Percentiles rank a stretch among this genome's conserved stretches.
These are phyloP conservation scores for Farysia itapuensis DNA, from an alignment of 1,284 basidiomycete genomes.

Conservation along the genomic window DNA sequence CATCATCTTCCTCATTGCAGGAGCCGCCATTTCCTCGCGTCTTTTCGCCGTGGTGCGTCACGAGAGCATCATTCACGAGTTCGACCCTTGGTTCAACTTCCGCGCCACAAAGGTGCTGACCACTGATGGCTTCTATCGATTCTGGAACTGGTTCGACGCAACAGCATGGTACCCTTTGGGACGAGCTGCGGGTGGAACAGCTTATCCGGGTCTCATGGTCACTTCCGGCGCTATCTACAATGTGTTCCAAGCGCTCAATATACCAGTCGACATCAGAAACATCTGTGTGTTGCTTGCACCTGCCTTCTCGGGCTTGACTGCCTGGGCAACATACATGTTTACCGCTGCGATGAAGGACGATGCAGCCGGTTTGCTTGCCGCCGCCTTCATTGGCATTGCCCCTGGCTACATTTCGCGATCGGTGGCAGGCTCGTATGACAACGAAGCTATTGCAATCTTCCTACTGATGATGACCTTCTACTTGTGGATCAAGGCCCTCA, in stretches of 20 bases:
- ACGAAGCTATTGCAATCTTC: conserved; percentile 99
- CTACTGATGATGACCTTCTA: conserved; percentile 99
- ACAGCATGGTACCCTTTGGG: conserved; percentile 96
- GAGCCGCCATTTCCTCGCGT: conserved; percentile 89
- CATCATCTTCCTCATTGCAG: conserved; percentile 57
- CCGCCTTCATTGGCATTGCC: conserved; percentile 97
- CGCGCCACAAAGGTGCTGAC: conserved; percentile 81
- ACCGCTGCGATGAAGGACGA: conserved; percentile 64
- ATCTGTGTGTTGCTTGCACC: conserved; percentile 96
- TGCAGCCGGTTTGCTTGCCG: conserved; percentile 84
- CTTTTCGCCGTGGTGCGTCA: conserved; percentile 97
- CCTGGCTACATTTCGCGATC: conserved; percentile 97
- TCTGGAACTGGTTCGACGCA: conserved; percentile 94
- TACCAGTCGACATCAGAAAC: conserved; percentile 96
- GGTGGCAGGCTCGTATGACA: conserved; percentile 98
- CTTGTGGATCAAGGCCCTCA: conserved; percentile 94
- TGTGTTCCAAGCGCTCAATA: conserved; percentile 79
- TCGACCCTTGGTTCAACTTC: conserved; percentile 78
- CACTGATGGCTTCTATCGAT: conserved; percentile 58
- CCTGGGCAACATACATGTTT: conserved; percentile 82
- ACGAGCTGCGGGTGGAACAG: conserved; percentile 94
- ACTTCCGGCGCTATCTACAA: conserved; percentile 97
- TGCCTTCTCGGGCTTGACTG: conserved; percentile 92
- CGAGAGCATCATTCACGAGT: conserved; percentile 99
- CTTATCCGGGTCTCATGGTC: conserved; percentile 95